Evolutionary conservation across 306 rosid species (phyloP).

Genomic region (Sechiopsis laciniata): DNA sequence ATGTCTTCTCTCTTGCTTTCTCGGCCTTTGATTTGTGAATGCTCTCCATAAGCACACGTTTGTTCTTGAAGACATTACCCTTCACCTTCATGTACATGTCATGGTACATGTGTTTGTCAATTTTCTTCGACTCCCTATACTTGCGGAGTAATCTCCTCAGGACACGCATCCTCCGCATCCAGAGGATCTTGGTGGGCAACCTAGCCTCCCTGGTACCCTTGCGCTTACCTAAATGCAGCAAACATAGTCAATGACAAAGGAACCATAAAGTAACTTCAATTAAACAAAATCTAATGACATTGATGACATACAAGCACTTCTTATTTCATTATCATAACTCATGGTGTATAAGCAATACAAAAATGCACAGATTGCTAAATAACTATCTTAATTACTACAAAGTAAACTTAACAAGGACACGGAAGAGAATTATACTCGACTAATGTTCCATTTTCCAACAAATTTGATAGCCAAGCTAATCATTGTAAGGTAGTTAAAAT

Average conservation of each 20-base stretch:
- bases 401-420: not conserved
- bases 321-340: too few relatives aligned
- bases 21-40: conserved; percentile 95
- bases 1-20: conserved; percentile 93
- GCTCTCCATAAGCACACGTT: conserved; percentile 94
- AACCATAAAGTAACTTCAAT: too few relatives aligned
- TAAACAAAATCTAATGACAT: too few relatives aligned
- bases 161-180: conserved; percentile 99
- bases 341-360: too few relatives aligned
- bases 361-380: not conserved
- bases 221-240: conserved; percentile 56
- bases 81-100: conserved; percentile 97
- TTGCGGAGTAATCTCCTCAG: conserved; percentile 92
- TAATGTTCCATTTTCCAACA: not conserved
- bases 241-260: not conserved
- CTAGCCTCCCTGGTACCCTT: conserved; percentile 98
- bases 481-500: not conserved
- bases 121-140: conserved; percentile 85
- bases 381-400: not conserved
- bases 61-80: conserved; percentile 96
- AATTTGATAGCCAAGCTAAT: not conserved
- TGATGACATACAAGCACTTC: too few relatives aligned
- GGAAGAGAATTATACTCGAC: not conserved
- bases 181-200: conserved; percentile 81
- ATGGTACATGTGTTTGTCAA: conserved; percentile 96